Evolutionary conservation across 2,329 filamentous ascomycete genomes (phyloP), one percentile per base, ranked within the genome.

Genomic region (Neofusicoccum ribis): DNA sequence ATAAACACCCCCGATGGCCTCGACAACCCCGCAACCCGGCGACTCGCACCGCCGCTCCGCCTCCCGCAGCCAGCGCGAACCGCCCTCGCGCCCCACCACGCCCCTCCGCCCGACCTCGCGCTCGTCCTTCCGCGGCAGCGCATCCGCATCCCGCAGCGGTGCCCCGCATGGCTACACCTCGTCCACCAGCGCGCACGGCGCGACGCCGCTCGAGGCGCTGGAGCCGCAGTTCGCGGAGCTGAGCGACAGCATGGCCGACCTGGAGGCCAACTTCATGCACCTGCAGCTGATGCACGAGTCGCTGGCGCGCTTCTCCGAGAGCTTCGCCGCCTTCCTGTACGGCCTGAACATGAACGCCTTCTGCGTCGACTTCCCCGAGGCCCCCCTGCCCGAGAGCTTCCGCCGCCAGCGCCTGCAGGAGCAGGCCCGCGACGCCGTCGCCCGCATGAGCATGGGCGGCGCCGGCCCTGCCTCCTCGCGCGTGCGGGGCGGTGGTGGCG

Each of bases 301-400:
- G 73, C 80, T 99, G 70, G 88, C 92, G 27, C 88, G 95, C 31
- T 99, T 99, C 79, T 94, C 90, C 78, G 95, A 99, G 83, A 96
- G 91, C 74, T 99, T 99, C 78, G 93, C 93, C 1, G 92, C 90
- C 71, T 98, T 99, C 73, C 80, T 99, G 51, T 99, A 98, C 72
- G 95, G 95, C 1, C 78, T 99, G 76, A 98, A 98, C 75, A 97
- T 99, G 93, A 98, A 97, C 78, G 95, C 95, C 1, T 99, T 98
- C 76, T 98, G 94, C 77, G 93, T 98, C 37, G 95, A 99, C 77
- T 99, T 97, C 69, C 91, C 93, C 0, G 95, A 99, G 87, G 93
- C 93, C 80, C 93, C 93, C 0, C 87, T 96, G 69, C 75, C 88
- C 8, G 93, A 97, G 71, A 96, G 92, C 0, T 97, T 97, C 74